phyloP scores from a whole-genome alignment of 306 rosid genomes.

The Malus fusca region DNA sequence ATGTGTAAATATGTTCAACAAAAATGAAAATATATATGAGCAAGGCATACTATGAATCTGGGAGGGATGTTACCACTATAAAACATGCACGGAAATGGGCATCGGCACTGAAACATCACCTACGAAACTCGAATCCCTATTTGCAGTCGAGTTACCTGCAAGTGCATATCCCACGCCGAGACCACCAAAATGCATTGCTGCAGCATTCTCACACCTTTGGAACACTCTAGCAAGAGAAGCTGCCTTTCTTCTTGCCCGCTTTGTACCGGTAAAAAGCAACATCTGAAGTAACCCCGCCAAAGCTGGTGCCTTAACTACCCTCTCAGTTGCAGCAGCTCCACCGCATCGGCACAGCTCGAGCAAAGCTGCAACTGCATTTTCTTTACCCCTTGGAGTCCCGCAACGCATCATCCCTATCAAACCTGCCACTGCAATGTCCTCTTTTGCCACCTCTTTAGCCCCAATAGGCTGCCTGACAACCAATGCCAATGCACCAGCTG shows the following conservation, averaged over 20 bases:
- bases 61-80: conserved; percentile 44
- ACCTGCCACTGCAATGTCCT: conserved; percentile 67
- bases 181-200: conserved; percentile 62
- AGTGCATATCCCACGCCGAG: conserved; percentile 70
- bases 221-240: conserved; percentile 92
- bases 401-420: conserved; percentile 80
- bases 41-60: conserved; percentile 10
- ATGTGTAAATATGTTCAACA: conserved; percentile 50
- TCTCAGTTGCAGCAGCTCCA: conserved; percentile 69
- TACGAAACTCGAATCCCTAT: conserved; percentile 59
- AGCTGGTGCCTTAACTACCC: conserved; percentile 72
- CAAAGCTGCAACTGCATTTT: conserved; percentile 92
- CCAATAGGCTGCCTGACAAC: conserved; percentile 71
- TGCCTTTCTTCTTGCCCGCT: conserved; percentile 90
- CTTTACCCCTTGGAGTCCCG: conserved; percentile 88
- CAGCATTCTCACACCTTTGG: conserved; percentile 57
- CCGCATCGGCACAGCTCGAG: conserved; percentile 92
- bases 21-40: conserved; percentile 40
- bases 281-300: conserved; percentile 82
- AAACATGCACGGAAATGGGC: conserved; percentile 77
- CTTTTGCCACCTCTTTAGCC: conserved; percentile 61
- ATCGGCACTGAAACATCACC: conserved; percentile 73
- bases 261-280: conserved; percentile 78
- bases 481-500: conserved; percentile 83
- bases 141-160: conserved; percentile 60